Conservation (phyloP, 2,329 filamentous ascomycete genomes). For the Diaporthe vexans region DNA sequence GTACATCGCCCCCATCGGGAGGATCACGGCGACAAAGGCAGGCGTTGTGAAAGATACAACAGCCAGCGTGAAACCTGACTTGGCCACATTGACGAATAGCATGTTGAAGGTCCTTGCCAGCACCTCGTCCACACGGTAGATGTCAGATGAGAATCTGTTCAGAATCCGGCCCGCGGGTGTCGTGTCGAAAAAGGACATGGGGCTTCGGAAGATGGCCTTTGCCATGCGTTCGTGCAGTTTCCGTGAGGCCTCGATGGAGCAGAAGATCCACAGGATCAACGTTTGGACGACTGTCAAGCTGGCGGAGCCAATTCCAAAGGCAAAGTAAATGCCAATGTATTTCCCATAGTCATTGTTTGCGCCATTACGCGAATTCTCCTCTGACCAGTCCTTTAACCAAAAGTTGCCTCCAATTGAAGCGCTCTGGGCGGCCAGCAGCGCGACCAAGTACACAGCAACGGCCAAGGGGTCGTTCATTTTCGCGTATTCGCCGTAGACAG, state of each 20-base stretch:
- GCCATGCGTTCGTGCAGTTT: constrained; percentile 99
- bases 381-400: constrained; percentile 96
- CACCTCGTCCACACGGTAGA: constrained; percentile 90
- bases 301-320: constrained; percentile 89
- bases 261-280: constrained; percentile 98
- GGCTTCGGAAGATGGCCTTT: constrained; percentile 94
- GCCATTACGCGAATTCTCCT: constrained; percentile 77
- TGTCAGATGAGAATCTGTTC: constrained; percentile 93
- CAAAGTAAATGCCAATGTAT: constrained; percentile 96
- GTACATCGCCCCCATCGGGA: constrained; percentile 86
- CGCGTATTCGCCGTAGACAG: constrained; percentile 92
- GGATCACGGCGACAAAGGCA: constrained; percentile 81
- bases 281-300: constrained; percentile 91
- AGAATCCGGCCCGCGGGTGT: constrained; percentile 96
- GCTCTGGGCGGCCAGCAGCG: constrained; percentile 84
- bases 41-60: constrained; percentile 89
- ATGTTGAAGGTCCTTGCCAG: constrained; percentile 98
- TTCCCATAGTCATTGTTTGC: constrained; percentile 84
- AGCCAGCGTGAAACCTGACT: constrained; percentile 85
- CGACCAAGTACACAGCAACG: constrained; percentile 82
- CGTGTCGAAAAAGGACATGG: constrained; percentile 99
- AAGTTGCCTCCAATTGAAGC: constrained; percentile 86
- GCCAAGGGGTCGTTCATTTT: constrained; percentile 92
- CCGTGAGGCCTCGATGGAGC: constrained; percentile 97
- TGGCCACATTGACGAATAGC: constrained; percentile 83